Base-by-base conservation (phyloP, 2,329 filamentous ascomycete genomes). In the Pseudogymnoascus sp. region DNA sequence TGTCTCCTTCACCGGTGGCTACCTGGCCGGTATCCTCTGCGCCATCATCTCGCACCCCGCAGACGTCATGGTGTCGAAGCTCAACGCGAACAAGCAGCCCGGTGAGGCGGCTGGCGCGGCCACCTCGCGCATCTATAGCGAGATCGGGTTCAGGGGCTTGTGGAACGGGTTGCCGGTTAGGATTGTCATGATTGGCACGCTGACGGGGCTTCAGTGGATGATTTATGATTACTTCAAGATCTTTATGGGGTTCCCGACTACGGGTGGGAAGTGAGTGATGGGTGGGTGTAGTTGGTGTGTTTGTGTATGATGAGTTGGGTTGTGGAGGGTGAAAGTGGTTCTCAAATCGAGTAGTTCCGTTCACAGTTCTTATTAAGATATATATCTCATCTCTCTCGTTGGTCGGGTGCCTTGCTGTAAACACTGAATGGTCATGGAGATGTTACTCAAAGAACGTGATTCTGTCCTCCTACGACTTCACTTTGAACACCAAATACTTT, bases 191-290 rank as follows among this genome's bases (percentile, higher is more conserved):
- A 65, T 71, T 41, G 75, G 76, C 28, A 82, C 78, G 0, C 69
- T 82, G 68, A 96, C 90, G 19, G 91, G 90, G 64, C 78, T 96
- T 66, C 92, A 96, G 79, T 96, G 91, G 91, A 91, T 96, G 88
- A 95, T 93, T 74, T 95, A 93, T 78, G 89, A 93, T 72, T 91
- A 89, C 69, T 93, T 93, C 83, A 93, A 95, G 84, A 90, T 95
- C 72, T 90, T 90, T 74, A 91, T 95, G 86, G 90, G 91, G 43
- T 77, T 96, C 61, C 91, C 91, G 2, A 95, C 91, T 3, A 96
- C 91, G 0, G 91, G 90, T 65, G 89, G 90, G 46, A 35, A 60
- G 5, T 60, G 8, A 37, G 7, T 2, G 26, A 77, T 24, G 14
- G 6, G 8, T 14, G 22, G 11, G 12, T 50, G 43, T 28, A 6